Conservation (phyloP, 1,284 basidiomycete genomes). For the Sporisorium graminicola region DNA sequence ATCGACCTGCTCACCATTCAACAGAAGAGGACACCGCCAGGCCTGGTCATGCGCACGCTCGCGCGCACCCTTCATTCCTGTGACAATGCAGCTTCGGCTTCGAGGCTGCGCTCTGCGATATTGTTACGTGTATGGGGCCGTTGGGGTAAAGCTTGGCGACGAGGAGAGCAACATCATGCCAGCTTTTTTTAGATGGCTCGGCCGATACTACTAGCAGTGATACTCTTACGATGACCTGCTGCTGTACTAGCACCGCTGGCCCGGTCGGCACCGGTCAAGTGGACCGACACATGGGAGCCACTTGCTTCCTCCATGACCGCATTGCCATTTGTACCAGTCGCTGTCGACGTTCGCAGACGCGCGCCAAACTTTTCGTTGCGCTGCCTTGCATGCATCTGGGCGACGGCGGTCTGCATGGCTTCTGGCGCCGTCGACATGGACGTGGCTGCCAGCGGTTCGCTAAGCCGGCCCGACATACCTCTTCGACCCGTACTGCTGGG, state of each 20-base stretch:
- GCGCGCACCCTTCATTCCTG: neutral
- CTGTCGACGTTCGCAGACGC: slow-evolving; percentile 27
- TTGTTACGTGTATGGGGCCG: neutral
- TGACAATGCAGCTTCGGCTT: too few relatives aligned
- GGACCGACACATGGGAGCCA: slow-evolving; percentile 29
- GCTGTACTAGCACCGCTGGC: neutral
- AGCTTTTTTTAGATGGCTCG: neutral
- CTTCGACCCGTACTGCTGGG: neutral
- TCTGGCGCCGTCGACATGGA: slow-evolving; percentile 42
- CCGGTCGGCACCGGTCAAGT: neutral
- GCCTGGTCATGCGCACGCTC: neutral
- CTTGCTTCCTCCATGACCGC: slow-evolving; percentile 4
- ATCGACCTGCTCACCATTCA: neutral
- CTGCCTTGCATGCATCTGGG: slow-evolving; percentile 48
- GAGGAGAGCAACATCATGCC: too few relatives aligned
- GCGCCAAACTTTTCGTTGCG: slow-evolving; percentile 52
- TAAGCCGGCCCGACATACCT: slow-evolving; percentile 32
- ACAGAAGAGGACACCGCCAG: neutral
- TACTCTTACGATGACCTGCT: neutral
- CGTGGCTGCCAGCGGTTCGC: slow-evolving; percentile 39
- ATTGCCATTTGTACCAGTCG: neutral
- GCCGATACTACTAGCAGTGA: neutral
- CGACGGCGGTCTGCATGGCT: slow-evolving; percentile 45
- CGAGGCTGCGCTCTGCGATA: too few relatives aligned
- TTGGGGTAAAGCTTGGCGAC: neutral